Base-by-base conservation (phyloP, 108 stramenopile species). In the Nannochloropsis granulata region DNA sequence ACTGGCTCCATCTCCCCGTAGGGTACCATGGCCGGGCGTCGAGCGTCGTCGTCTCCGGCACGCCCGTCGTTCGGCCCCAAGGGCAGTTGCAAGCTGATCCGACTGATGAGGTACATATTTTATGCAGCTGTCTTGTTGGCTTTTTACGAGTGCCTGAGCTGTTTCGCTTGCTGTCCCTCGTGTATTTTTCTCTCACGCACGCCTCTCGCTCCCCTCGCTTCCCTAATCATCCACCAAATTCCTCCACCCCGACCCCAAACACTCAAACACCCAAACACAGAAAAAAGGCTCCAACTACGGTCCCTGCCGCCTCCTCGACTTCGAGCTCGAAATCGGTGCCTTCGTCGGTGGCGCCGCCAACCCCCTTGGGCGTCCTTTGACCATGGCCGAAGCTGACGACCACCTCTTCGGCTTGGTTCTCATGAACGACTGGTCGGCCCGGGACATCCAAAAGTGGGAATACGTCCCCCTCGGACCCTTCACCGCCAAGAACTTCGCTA, bases 381-480 rank as follows among this genome's bases (percentile, higher is more conserved):
- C 91, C 43, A 88, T 95, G 23, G 90, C 88, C 46, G 89, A 95
- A 82, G 96, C 95, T 12, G 88, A 93, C 82, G 90, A 93, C 56
- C 90, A 94, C 45, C 93, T 97, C 56, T 97, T 97, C 91, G 96
- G 96, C 12, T 93, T 94, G 83, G 93, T 94, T 0, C 87, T 97
- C 12, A 92, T 96, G 91, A 97, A 97, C 84, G 96, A 97, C 88
- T 97, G 96, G 96, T 92, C 92, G 21, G 95, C 96, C 12, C 89
- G 96, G 12, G 90, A 92, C 82, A 88, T 92, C 19, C 90, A 92
- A 89, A 94, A 94, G 85, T 97, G 93, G 93, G 95, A 97, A 86
- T 96, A 96, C 85, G 94, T 97, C 12, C 96, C 96, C 13, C 90
- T 97, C 12, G 96, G 96, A n/a, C 95, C 96, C 25, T 97, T 97